Evolutionary conservation across 164 flowering plant species (phyloP), one percentile per base, ranked within the genome.

Genomic region (Berberis thunbergii): DNA sequence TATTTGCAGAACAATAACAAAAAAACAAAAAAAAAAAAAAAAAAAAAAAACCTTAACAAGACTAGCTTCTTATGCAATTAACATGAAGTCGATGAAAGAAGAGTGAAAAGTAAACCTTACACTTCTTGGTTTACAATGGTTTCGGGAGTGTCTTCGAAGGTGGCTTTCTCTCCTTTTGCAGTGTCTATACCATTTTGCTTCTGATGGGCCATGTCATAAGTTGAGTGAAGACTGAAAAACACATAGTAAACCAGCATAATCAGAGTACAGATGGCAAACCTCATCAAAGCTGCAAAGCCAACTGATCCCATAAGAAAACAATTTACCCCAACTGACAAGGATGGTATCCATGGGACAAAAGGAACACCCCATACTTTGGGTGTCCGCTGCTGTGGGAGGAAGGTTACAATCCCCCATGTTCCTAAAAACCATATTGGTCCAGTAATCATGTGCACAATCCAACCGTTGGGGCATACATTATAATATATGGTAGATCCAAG

Each of bases 301-400:
- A 52, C 13, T 10, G 55, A 52, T 52, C 55, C n/a, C 55, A 52
- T 52, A 3, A 52, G 55, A 52, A 52, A 52, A 3, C 10, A 7
- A 52, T 52, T 52, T 52, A 11, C 13, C 3, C 3, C 7, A 52
- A 52, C 13, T 7, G 12, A 52, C 55, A 52, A 3, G 10, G 55
- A 52, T 11, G 8, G 55, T 10, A 52, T 12, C 55, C 7, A 52
- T 26, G 7, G 13, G n/a, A 52, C 55, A 3, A 52, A 7, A 3
- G 7, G 55, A 52, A 6, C 55, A 52, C 55, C 55, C 55, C n/a
- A 52, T 11, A 52, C 55, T 52, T 52, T 52, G 55, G 55, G 55
- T 52, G 55, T 52, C 13, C 55, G 4, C n/a, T 52, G 55, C n/a
- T 52, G 55, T 10, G 55, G 8, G 13, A 3, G 13, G 13, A 52